Percentiles rank a stretch among this genome's conserved stretches.
Conservation (phyloP, 345 rosid species). For the Syzygium jambos region DNA sequence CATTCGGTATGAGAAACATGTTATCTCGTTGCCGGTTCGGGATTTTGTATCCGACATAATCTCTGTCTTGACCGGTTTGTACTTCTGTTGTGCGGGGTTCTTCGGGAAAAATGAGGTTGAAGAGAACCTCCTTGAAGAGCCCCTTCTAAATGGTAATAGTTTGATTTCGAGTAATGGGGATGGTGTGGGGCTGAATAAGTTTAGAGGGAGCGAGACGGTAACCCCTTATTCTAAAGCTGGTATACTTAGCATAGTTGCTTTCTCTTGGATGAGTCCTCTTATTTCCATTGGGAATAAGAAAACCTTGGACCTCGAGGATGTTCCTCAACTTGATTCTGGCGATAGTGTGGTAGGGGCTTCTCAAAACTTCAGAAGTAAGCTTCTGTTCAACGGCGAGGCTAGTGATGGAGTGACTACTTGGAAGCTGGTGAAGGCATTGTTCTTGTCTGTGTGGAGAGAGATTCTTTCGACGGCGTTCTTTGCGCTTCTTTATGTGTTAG, state of each 20-base stretch:
- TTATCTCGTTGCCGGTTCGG: constrained; percentile 2
- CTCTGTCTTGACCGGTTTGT: constrained; percentile 26
- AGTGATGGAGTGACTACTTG: constrained; percentile 26
- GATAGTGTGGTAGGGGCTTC: constrained; percentile 35
- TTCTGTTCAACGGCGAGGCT: background rate
- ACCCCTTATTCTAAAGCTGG: constrained; percentile 19
- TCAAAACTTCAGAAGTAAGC: background rate
- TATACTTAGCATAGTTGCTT: constrained; percentile 16
- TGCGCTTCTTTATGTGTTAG: constrained; percentile 24
- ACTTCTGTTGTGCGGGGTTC: constrained; percentile 43
- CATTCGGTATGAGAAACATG: constrained; percentile 6
- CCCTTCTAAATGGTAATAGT: constrained; percentile 17
- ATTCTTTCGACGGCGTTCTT: constrained; percentile 33
- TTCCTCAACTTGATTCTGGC: constrained; percentile 47
- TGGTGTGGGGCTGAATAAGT: constrained; percentile 2
- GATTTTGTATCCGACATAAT: constrained; percentile 28
- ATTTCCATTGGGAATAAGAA: constrained; percentile 53
- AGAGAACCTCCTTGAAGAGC: constrained; percentile 21
- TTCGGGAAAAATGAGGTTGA: constrained; percentile 19
- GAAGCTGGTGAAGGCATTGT: constrained; percentile 40
- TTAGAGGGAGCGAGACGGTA: constrained; percentile 10
- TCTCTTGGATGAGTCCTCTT: constrained; percentile 61
- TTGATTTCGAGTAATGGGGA: background rate
- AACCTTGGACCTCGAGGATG: constrained; percentile 51
- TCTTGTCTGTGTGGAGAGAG: constrained; percentile 34